Percentiles rank a stretch among this genome's conserved stretches.
Conservation (phyloP, 208 protist genomes). For the Trichomonas gallinae region DNA sequence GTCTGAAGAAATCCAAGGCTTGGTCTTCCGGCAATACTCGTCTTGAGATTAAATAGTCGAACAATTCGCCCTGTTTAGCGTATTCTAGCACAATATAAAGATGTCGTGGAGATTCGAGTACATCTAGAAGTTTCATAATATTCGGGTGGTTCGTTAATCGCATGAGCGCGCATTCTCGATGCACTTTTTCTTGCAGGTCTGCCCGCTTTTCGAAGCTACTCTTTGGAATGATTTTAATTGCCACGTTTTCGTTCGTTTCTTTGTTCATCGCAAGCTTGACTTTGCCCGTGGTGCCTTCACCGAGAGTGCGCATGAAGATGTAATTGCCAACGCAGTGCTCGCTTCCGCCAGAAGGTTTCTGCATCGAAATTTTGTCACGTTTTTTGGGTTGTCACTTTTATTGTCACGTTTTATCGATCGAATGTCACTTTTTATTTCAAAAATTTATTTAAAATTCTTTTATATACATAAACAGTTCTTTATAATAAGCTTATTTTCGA, state of each 20-base stretch:
- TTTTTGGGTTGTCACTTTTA: too few species aligned
- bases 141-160: not conserved
- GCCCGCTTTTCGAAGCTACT: not conserved
- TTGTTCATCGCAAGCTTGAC: not conserved
- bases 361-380: too few species aligned
- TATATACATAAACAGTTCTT: too few species aligned
- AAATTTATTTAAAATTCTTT: too few species aligned
- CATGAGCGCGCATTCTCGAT: not conserved
- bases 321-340: not conserved
- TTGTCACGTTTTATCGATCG: too few species aligned
- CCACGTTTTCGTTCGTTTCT: not conserved
- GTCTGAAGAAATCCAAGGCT: conserved; percentile 59
- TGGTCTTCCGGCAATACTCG: conserved; percentile 60
- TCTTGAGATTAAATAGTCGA: conserved; percentile 94
- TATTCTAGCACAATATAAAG: conserved; percentile 60
- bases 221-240: conserved; percentile 16
- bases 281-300: not conserved
- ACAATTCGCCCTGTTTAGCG: conserved; percentile 88
- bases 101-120: not conserved
- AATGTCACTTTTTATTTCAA: too few species aligned
- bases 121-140: not conserved
- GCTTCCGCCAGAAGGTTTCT: not conserved
- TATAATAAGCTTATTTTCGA: too few species aligned
- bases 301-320: not conserved
- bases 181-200: not conserved